phyloP scores from a whole-genome alignment of 495 filamentous ascomycete genomes.

The Penicillium tannophilum region DNA sequence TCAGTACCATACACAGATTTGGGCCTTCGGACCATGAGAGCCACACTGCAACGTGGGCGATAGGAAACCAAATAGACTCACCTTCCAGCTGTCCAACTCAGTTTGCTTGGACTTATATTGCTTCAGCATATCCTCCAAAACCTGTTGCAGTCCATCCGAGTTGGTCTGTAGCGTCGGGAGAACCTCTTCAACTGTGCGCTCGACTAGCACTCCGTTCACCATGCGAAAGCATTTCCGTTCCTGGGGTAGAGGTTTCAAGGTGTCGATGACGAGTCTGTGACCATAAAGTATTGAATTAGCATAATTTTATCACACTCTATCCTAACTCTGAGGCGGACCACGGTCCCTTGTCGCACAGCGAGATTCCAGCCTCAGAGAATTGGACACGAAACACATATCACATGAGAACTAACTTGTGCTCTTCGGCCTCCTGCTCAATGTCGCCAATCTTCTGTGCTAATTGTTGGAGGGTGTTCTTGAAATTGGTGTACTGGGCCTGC shows the following conservation, averaged over 20 bases:
- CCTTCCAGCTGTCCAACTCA: conserved; percentile 99
- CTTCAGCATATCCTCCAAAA: conserved; percentile 94
- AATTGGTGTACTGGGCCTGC: conserved; percentile 89
- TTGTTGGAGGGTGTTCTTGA: conserved; percentile 92
- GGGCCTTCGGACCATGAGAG: neutral
- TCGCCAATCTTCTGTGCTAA: conserved; percentile 95
- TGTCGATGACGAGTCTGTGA: conserved; percentile 89
- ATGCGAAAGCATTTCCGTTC: conserved; percentile 98
- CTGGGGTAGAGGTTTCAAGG: conserved; percentile 75
- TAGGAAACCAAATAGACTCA: conserved; percentile 41
- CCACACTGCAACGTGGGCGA: neutral
- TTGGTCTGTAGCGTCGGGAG: conserved; percentile 92
- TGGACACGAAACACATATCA: neutral
- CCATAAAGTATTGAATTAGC: conserved; percentile 15
- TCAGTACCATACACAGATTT: conserved; percentile 1
- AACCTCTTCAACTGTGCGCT: conserved; percentile 90
- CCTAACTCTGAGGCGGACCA: neutral
- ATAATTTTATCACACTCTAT: neutral
- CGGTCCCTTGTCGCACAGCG: neutral
- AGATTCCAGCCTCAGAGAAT: neutral
- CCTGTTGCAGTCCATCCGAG: conserved; percentile 90
- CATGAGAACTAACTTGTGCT: conserved; percentile 81
- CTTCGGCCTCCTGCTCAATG: conserved; percentile 94
- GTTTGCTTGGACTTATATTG: conserved; percentile 94
- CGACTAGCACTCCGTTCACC: conserved; percentile 95